These are phyloP conservation scores for Crataegus laevigata DNA, from an alignment of 306 rosid genomes.

Conservation along the genomic window DNA sequence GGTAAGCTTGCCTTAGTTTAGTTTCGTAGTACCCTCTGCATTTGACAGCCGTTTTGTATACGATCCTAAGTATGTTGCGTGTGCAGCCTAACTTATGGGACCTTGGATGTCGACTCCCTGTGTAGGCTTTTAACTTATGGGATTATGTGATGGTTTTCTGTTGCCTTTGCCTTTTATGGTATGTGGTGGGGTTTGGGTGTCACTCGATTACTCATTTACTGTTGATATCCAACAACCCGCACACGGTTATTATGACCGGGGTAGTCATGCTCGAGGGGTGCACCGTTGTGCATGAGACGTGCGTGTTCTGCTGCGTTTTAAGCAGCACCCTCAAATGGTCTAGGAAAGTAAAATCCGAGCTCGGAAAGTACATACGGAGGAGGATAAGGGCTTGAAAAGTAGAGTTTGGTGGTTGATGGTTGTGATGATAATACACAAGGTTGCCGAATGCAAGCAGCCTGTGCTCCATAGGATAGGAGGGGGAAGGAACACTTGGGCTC, in stretches of 20 bases:
- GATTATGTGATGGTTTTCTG: background rate
- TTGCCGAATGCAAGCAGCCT: conserved; percentile 30
- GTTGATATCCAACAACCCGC: too few relatives aligned
- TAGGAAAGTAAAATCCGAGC: background rate
- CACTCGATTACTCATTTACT: too few relatives aligned
- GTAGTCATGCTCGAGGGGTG: too few relatives aligned
- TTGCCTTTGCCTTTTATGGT: background rate
- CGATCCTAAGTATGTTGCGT: background rate
- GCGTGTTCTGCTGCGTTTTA: background rate
- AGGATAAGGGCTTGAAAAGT: background rate
- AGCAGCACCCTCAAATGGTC: background rate
- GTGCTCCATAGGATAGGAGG: conserved; percentile 59
- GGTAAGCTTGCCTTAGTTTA: background rate
- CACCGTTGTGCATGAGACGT: background rate
- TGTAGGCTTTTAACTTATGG: background rate
- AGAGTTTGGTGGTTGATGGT: background rate
- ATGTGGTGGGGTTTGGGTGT: too few relatives aligned
- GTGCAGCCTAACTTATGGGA: background rate
- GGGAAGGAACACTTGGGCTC: conserved; percentile 43
- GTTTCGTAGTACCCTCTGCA: background rate
- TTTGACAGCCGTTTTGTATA: background rate
- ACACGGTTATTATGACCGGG: too few relatives aligned
- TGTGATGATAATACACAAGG: background rate
- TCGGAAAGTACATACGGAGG: background rate
- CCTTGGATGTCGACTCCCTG: background rate